These are phyloP conservation scores for Daldinia vernicosa DNA, from an alignment of 495 filamentous ascomycete genomes.

Conservation along the genomic window DNA sequence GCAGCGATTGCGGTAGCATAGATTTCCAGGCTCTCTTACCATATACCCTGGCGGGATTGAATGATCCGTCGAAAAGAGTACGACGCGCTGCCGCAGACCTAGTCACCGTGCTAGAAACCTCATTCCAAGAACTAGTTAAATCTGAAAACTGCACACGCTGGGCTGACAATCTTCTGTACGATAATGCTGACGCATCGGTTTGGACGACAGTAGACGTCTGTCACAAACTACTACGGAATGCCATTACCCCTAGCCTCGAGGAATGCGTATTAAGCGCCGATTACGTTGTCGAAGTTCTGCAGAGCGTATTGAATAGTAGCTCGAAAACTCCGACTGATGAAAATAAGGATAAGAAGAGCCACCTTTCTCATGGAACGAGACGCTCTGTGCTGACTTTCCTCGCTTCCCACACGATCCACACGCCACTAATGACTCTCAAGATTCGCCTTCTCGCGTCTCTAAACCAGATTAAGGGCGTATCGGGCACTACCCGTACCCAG, in stretches of 20 bases:
- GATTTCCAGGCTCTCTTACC: slow-evolving; percentile 83
- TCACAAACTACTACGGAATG: slow-evolving; percentile 66
- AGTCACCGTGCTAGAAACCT: slow-evolving; percentile 55
- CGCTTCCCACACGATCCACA: slow-evolving; percentile 71
- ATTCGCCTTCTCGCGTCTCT: slow-evolving; percentile 73
- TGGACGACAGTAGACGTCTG: slow-evolving; percentile 68
- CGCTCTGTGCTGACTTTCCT: slow-evolving; percentile 76
- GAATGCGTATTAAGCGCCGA: slow-evolving; percentile 80
- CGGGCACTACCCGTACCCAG: slow-evolving; percentile 70
- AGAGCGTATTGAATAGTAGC: slow-evolving; percentile 62
- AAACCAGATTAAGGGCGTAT: slow-evolving; percentile 73
- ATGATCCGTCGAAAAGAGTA: slow-evolving; percentile 76
- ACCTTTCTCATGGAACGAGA: slow-evolving; percentile 71
- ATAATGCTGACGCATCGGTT: slow-evolving; percentile 58
- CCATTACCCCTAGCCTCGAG: slow-evolving; percentile 76
- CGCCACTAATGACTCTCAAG: slow-evolving; percentile 74
- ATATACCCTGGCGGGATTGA: slow-evolving; percentile 75
- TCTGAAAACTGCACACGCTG: slow-evolving; percentile 36
- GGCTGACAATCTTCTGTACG: slow-evolving; percentile 58
- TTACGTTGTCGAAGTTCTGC: slow-evolving; percentile 68
- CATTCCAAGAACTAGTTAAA: slow-evolving; percentile 42
- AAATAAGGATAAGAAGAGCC: slow-evolving; percentile 56
- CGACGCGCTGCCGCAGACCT: slow-evolving; percentile 77
- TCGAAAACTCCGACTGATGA: slow-evolving; percentile 40
- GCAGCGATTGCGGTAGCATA: slow-evolving; percentile 55